Evolutionary conservation across 176 grass and related monocot genomes (phyloP), one percentile per base, ranked within the genome.

Genomic region (Aegilops tauschii): DNA sequence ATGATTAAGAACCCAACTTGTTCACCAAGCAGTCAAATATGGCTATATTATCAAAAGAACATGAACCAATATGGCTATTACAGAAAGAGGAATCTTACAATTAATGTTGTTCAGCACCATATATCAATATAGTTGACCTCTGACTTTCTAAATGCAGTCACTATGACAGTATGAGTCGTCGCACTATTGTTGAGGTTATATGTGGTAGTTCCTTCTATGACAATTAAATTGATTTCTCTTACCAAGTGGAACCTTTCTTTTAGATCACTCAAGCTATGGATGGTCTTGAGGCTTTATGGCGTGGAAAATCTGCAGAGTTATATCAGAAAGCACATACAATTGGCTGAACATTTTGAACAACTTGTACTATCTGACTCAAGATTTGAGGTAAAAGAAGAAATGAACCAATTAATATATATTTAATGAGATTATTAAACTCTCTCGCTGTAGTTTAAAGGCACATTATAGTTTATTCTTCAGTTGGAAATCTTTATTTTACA

Each of bases 251-350:
- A 23, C 54, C 69, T 74, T 78, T 85, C 31, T 86, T 88, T 85
- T 77, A 92, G 90, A 87, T 95, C 93, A 52, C 80, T 95, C 56
- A 95, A 95, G 86, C 70, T 95, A 79, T 95, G 93, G 93, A 83
- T 95, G 88, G 93, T 95, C 73, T 74, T 92, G 88, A 95, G 90
- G 83, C 85, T 95, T 72, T 92, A 95, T 86, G 90, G 90, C n/a
- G 76, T 90, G 82, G 93, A 92, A 21, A 92, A 90, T 44, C 86
- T 95, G 23, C 93, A 92, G 80, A 88, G 62, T 58, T 88, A 95
- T 85, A 95, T 95, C 35, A 86, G 88, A 58, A 88, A 95, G 58
- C 90, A 95, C 86, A 86, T 95, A 83, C 79, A 65, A 54, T 77
- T 92, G 52, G 93, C 93, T 71, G 61, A 90, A 83, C 80, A 68